Conservation (phyloP, 371 early-diverging fungal species). For the Saksenaea vasiformis region DNA sequence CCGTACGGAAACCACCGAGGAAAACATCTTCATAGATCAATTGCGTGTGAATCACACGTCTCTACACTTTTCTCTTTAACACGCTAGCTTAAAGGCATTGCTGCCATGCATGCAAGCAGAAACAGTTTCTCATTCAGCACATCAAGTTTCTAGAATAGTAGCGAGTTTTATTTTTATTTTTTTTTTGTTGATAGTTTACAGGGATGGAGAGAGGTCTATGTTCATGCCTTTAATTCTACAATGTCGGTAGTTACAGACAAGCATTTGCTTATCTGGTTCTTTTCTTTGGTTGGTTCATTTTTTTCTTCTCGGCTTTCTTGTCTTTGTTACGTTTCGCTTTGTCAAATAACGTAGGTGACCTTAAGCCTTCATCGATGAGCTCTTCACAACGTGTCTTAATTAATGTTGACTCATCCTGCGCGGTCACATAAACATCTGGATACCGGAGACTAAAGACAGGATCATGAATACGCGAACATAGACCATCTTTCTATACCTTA, state of each 20-base stretch:
- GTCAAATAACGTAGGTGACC: neutral
- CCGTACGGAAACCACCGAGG: too few species aligned
- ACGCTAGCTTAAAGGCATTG: too few species aligned
- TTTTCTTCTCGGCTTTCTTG: neutral
- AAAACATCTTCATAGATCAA: too few species aligned
- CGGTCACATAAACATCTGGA: conserved; percentile 39
- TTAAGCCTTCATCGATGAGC: conserved; percentile 49
- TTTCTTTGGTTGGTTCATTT: neutral
- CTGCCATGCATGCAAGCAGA: too few species aligned
- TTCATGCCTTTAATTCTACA: neutral
- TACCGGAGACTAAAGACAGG: conserved; percentile 44
- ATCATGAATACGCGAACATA: neutral
- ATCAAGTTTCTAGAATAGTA: too few species aligned
- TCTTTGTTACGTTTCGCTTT: neutral
- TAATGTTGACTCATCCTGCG: conserved; percentile 28
- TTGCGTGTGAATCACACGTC: too few species aligned
- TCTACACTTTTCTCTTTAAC: too few species aligned
- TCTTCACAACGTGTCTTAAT: conserved; percentile 47
- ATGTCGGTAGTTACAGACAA: neutral
- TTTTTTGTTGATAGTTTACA: neutral
- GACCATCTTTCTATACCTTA: conserved; percentile 50
- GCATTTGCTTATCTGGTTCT: neutral
- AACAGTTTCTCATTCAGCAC: too few species aligned
- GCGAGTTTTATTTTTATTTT: too few species aligned
- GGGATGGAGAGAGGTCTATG: neutral